Base-by-base conservation (phyloP, 495 filamentous ascomycete genomes). In the Lasiosphaeriaceae sp. region DNA sequence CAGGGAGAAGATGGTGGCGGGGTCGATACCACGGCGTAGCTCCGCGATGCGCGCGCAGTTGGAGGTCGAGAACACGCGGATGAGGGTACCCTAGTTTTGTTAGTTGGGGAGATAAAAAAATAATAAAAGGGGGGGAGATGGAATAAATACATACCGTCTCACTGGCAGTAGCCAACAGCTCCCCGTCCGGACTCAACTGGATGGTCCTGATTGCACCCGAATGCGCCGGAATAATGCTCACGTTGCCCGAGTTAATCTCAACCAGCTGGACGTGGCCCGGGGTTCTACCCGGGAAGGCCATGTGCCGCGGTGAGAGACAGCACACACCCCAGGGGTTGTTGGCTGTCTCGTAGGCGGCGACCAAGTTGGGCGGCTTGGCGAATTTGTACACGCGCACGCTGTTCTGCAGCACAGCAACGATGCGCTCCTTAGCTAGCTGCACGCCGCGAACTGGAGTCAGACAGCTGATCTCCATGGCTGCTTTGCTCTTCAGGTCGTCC, bases 141-240 rank as follows among this genome's bases (percentile, higher is more conserved):
- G 17, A n/a, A 22, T 24, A 41, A 47, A 3, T 17, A 56, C 70
- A 55, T 83, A 89, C 88, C 64, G 81, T 86, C 68, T 96, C 90
- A 71, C 92, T 96, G 4, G 94, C 94, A 3, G 93, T 97, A 16
- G 92, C 94, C 21, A 97, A 72, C 34, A 94, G 63, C 51, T 92
- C 85, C 11, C 90, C 92, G 66, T 95, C 87, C 0, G 75, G 79
- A 59, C 89, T 96, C 35, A 98, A 71, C 34, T 85, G 80, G 66
- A 97, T 77, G n/a, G 91, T 90, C 49, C 87, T 79, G 26, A 98
- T 71, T 2, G 87, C 80, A 2, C 88, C 84, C 23, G 86, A 83
- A 70, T 98, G 94, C 2, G 95, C 94, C 1, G 93, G 93, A 48
- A 97, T 89, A 70, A 98, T 96, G 71, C 86, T 96, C 55, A 97